A percentile compares a stretch with the other conserved stretches of the same genome.
phyloP scores from a whole-genome alignment of 2,329 filamentous ascomycete species.

The Gnomoniopsis sp. region DNA sequence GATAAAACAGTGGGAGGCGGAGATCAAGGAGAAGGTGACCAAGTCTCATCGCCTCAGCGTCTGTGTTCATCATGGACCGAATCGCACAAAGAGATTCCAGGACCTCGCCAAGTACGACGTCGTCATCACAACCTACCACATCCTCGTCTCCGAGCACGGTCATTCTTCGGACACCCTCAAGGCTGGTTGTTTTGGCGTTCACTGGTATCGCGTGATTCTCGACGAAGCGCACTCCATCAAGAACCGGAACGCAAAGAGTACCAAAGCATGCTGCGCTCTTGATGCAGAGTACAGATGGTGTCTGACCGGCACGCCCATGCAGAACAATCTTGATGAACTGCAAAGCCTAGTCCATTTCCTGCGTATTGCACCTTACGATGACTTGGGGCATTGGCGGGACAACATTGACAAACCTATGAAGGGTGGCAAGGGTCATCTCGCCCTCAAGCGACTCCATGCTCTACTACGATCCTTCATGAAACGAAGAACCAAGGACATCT shows the following conservation, averaged over 20 bases:
- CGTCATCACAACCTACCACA: slow-evolving; percentile 96
- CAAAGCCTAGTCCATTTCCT: slow-evolving; percentile 93
- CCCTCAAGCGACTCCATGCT: slow-evolving; percentile 80
- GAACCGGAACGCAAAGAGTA: slow-evolving; percentile 93
- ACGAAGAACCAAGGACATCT: slow-evolving; percentile 93
- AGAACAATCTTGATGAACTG: slow-evolving; percentile 95
- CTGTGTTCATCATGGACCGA: slow-evolving; percentile 85
- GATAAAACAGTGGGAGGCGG: slow-evolving; percentile 95
- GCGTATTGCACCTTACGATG: slow-evolving; percentile 85
- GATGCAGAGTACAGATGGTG: slow-evolving; percentile 92
- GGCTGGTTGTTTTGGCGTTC: slow-evolving; percentile 81
- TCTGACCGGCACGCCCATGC: slow-evolving; percentile 92
- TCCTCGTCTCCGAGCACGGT: slow-evolving; percentile 85
- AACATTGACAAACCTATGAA: slow-evolving; percentile 89
- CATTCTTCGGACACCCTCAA: slow-evolving; percentile 64
- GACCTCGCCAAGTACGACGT: slow-evolving; percentile 86
- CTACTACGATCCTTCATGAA: slow-evolving; percentile 96
- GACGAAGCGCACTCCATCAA: slow-evolving; percentile 99
- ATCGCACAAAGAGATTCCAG: slow-evolving; percentile 72
- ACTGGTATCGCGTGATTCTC: slow-evolving; percentile 93
- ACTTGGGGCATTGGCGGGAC: slow-evolving; percentile 83
- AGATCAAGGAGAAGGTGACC: slow-evolving; percentile 80
- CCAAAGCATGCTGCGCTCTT: slow-evolving; percentile 84
- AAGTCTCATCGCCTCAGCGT: slow-evolving; percentile 70
- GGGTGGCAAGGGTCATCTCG: slow-evolving; percentile 82